A percentile compares a stretch with the other conserved stretches of the same genome.
Evolutionary conservation across 352 stramenopile genomes (phyloP).

Genomic region (Phytophthora idaei): DNA sequence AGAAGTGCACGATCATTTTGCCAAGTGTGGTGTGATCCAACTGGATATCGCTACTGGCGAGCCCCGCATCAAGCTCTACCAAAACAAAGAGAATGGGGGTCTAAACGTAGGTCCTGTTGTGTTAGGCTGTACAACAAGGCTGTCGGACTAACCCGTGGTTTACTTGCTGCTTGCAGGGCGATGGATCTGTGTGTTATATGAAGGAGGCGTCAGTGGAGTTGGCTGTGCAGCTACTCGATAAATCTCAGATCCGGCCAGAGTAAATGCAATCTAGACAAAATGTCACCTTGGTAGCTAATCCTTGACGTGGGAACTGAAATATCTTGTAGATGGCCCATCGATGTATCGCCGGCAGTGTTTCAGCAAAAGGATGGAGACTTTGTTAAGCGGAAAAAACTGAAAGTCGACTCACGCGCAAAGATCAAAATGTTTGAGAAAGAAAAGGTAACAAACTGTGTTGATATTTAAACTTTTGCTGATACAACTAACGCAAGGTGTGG

Average conservation of each 20-base stretch:
- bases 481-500: not conserved
- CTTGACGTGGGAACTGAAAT: not conserved
- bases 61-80: slow-evolving; percentile 97
- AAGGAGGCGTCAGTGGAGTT: slow-evolving; percentile 95
- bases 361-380: slow-evolving; percentile 87
- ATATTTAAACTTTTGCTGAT: slow-evolving; percentile 9
- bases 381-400: slow-evolving; percentile 79
- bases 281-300: not conserved
- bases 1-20: slow-evolving; percentile 94
- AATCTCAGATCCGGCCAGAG: slow-evolving; percentile 82
- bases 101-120: slow-evolving; percentile 77
- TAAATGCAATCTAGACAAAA: slow-evolving; percentile 36
- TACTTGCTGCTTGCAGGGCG: slow-evolving; percentile 62
- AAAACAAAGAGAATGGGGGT: slow-evolving; percentile 81
- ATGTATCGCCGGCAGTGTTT: slow-evolving; percentile 85
- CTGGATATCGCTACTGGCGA: slow-evolving; percentile 92
- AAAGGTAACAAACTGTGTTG: slow-evolving; percentile 49
- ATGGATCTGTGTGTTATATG: slow-evolving; percentile 96
- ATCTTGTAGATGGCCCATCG: slow-evolving; percentile 63
- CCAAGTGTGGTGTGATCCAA: slow-evolving; percentile 95
- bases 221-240: slow-evolving; percentile 94
- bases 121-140: not conserved
- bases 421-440: slow-evolving; percentile 90
- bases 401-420: slow-evolving; percentile 83
- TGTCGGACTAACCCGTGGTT: not conserved